phyloP scores from a whole-genome alignment of 805 yeast genomes.

The Candida maesae region DNA sequence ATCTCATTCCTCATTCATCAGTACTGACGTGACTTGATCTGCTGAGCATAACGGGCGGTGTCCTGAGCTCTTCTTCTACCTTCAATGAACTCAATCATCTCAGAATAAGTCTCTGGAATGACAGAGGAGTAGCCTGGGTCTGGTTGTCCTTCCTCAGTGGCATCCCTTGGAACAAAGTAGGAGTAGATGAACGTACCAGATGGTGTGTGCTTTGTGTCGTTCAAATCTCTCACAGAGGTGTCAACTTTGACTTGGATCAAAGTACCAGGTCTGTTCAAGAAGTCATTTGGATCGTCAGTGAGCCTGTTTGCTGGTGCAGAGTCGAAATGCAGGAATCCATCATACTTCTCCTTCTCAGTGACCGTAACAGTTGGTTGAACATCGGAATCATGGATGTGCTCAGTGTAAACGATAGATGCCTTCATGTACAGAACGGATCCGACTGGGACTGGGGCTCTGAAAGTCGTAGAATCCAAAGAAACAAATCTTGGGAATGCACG shows the following conservation, averaged over 20 bases:
- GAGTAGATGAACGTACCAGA: slow-evolving; percentile 89
- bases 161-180: slow-evolving; percentile 72
- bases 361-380: slow-evolving; percentile 11
- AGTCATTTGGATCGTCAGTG: slow-evolving; percentile 47
- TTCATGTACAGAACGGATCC: slow-evolving; percentile 83
- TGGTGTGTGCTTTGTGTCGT: slow-evolving; percentile 55
- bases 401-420: slow-evolving; percentile 84
- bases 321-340: slow-evolving; percentile 41
- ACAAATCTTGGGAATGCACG: slow-evolving; percentile 84
- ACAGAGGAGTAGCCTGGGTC: slow-evolving; percentile 68
- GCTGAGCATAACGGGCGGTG: slow-evolving; percentile 63
- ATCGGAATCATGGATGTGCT: slow-evolving; percentile 53
- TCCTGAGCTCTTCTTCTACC: slow-evolving; percentile 88
- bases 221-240: slow-evolving; percentile 69
- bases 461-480: slow-evolving; percentile 85
- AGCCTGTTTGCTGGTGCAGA: slow-evolving; percentile 57
- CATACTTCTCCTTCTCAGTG: slow-evolving; percentile 21
- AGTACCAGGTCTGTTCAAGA: slow-evolving; percentile 76
- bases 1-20: no score
- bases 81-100: slow-evolving; percentile 87
- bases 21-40: slow-evolving; percentile 31
- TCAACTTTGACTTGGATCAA: slow-evolving; percentile 87
- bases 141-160: slow-evolving; percentile 28
- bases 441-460: slow-evolving; percentile 93
- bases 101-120: slow-evolving; percentile 82